Base-by-base conservation (phyloP, 768 basidiomycete genomes). In the Erythrobasidium yunnanense region DNA sequence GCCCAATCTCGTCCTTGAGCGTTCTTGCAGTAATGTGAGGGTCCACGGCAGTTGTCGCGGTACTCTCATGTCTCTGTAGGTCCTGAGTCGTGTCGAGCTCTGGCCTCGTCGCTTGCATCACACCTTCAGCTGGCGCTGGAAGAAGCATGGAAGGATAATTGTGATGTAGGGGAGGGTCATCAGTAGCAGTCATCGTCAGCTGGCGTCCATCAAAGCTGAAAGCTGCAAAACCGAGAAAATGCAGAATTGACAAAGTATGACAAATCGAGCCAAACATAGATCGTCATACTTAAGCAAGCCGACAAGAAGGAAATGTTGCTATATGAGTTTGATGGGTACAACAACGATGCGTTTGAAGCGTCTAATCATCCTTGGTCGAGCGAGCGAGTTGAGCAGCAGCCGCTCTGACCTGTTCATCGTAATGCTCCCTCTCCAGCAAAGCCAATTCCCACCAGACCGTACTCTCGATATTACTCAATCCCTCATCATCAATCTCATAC, bases 371-470 rank as follows among this genome's bases (percentile, higher is more conserved):
- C 49, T 63, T 63, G 6, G 60, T 62, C 65, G 55, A 66, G 1
- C 25, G 27, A 20, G 68, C 70, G 23, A 79, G 66, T 70, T 76
- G 75, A 34, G 49, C 69, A 8, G 89, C 90, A 70, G 82, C 85
- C 52, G 79, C 79, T 68, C 87, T 79, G 6, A 95, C 85, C 56
- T 78, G 77, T 71, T 80, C 77, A 76, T 92, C 87, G 78, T 73
- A 78, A 46, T 77, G 78, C 70, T 77, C 75, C 69, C 79, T 78
- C 54, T 88, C 80, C 66, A 85, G 76, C 68, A 85, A 78, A 1
- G 74, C 71, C 63, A 92, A 77, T 78, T 99, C 95, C 82, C 85
- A 96, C 71, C 90, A 85, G 49, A 83, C 87, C 32, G 88, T 85
- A 52, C 84, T 87, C 73, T 93, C 89, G 34, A 89, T 82, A 69